phyloP scores from a whole-genome alignment of 257 asterid species.

The Jacaranda copaia region DNA sequence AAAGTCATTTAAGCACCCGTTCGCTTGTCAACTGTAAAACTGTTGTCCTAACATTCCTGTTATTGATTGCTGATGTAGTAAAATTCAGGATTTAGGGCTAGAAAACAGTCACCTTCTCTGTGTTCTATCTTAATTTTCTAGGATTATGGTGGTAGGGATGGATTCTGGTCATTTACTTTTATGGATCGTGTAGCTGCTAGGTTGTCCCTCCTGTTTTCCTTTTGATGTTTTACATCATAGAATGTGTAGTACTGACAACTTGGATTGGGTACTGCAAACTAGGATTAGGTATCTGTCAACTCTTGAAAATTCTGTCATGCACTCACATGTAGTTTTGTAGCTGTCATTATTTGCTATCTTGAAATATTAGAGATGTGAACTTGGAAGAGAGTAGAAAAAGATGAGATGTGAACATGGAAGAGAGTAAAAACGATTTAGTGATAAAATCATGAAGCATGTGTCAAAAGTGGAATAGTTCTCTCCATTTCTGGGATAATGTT shows the following conservation, averaged over 20 bases:
- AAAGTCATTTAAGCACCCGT: not conserved
- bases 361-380: not conserved
- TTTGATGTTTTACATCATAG: constrained; percentile 5
- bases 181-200: constrained; percentile 18
- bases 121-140: not conserved
- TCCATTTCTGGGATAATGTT: no score
- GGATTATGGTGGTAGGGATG: not conserved
- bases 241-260: not conserved
- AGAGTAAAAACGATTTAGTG: no score
- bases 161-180: not conserved
- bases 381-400: constrained; percentile 3
- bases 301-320: not conserved
- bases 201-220: not conserved
- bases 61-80: constrained; percentile 2
- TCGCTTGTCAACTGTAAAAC: not conserved
- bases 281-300: not conserved
- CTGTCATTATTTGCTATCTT: not conserved
- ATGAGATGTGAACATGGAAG: not conserved
- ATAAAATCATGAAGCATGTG: no score
- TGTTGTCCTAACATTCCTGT: not conserved
- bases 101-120: not conserved
- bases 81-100: not conserved
- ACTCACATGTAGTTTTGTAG: not conserved
- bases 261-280: not conserved
- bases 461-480: no score